phyloP scores from a whole-genome alignment of 1,139 yeast genomes.

The Scheffersomyces illinoinensis region DNA sequence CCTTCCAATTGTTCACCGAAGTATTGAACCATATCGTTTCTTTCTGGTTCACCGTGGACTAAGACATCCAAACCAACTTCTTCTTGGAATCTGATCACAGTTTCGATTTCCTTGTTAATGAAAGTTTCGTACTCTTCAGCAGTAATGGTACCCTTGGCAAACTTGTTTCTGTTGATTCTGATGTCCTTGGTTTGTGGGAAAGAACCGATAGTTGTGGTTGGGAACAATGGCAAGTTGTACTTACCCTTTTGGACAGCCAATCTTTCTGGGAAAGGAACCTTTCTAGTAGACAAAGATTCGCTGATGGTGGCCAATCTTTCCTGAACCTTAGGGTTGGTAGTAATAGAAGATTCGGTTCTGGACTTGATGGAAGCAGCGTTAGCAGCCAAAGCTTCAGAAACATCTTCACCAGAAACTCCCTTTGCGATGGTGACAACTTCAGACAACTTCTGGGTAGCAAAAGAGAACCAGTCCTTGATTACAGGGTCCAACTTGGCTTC shows the following conservation, averaged over 20 bases:
- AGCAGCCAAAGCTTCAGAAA: slow-evolving; percentile 66
- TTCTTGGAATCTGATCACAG: slow-evolving; percentile 97
- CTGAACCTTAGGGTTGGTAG: slow-evolving; percentile 90
- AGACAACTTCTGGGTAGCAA: slow-evolving; percentile 91
- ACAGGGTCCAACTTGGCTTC: slow-evolving; percentile 89
- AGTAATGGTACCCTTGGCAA: slow-evolving; percentile 92
- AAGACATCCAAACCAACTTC: slow-evolving; percentile 96
- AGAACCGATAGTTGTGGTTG: slow-evolving; percentile 99
- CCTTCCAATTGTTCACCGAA: slow-evolving; percentile 99
- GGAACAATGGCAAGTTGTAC: slow-evolving; percentile 96
- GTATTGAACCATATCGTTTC: slow-evolving; percentile 99
- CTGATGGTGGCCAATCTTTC: slow-evolving; percentile 81
- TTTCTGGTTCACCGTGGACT: slow-evolving; percentile 99
- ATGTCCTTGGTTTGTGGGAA: slow-evolving; percentile 99
- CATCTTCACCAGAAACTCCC: slow-evolving; percentile 81
- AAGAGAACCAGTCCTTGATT: slow-evolving; percentile 97
- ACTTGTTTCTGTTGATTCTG: slow-evolving; percentile 97
- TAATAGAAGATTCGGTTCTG: slow-evolving; percentile 83
- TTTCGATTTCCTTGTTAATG: slow-evolving; percentile 94
- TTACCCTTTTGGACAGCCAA: slow-evolving; percentile 81
- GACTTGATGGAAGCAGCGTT: slow-evolving; percentile 86
- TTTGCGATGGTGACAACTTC: slow-evolving; percentile 93
- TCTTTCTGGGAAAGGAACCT: slow-evolving; percentile 83
- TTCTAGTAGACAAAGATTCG: slow-evolving; percentile 81
- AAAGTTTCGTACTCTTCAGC: slow-evolving; percentile 94